Percentiles rank a stretch among this genome's conserved stretches.
Conservation (phyloP, 192 early-diverging fungal genomes). For the Gaertneriomyces semiglobifer region DNA sequence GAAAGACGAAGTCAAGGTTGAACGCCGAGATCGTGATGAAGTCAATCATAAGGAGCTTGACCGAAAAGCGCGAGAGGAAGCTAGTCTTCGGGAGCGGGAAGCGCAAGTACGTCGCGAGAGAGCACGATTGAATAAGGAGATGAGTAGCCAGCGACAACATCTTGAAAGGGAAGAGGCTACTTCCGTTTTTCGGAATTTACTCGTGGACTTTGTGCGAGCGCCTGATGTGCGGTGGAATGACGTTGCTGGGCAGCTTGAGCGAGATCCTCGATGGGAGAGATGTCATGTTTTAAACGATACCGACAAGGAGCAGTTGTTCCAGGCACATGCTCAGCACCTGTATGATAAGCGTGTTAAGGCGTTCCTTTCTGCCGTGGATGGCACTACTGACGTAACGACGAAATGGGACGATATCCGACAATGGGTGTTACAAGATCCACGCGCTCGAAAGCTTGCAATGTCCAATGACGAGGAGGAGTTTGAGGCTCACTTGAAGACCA, state of each 20-base stretch:
- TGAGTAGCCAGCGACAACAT: conserved; percentile 24
- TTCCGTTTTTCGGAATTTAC: conserved; percentile 39
- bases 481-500: not conserved
- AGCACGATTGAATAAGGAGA: conserved; percentile 36
- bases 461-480: conserved; percentile 6
- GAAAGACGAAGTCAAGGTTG: conserved; percentile 29
- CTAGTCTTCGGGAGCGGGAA: conserved; percentile 55
- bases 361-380: conserved; percentile 42
- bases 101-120: conserved; percentile 48
- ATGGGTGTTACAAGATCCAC: conserved; percentile 38
- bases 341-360: conserved; percentile 40
- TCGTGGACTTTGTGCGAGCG: conserved; percentile 50
- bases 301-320: conserved; percentile 39
- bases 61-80: conserved; percentile 50
- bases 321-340: conserved; percentile 37
- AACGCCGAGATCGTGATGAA: not conserved
- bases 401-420: conserved; percentile 39
- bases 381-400: conserved; percentile 40
- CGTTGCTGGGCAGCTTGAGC: conserved; percentile 34
- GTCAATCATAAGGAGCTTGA: conserved; percentile 35
- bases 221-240: conserved; percentile 45
- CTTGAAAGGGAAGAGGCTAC: conserved; percentile 42
- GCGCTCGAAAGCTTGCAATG: conserved; percentile 17
- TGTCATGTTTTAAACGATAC: conserved; percentile 27
- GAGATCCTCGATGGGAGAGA: conserved; percentile 44